Conservation (phyloP, 352 stramenopile genomes). For the Globisporangium splendens region DNA sequence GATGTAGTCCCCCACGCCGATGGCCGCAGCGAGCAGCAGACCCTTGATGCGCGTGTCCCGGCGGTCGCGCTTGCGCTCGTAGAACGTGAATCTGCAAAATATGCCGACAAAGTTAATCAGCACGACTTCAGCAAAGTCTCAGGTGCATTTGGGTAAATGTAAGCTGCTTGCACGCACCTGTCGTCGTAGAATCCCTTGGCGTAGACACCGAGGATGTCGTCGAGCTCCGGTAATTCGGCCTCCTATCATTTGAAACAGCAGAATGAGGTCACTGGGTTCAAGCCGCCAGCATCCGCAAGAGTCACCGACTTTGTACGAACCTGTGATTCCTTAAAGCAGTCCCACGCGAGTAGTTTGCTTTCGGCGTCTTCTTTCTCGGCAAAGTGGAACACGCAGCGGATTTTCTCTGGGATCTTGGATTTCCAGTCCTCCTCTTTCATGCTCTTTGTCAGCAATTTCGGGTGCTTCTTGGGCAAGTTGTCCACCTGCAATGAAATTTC, state of each 20-base stretch:
- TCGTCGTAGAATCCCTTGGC: conserved; percentile 71
- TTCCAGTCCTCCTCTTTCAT: conserved; percentile 63
- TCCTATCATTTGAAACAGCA: conserved; percentile 21
- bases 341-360: conserved; percentile 50
- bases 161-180: conserved; percentile 21
- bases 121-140: too few species aligned
- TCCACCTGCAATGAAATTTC: too few species aligned
- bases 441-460: conserved; percentile 46
- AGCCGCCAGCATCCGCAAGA: neutral
- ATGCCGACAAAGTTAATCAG: neutral
- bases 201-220: conserved; percentile 59
- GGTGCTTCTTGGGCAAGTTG: conserved; percentile 60
- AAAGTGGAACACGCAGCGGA: conserved; percentile 73
- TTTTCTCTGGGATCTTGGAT: conserved; percentile 70
- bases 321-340: conserved; percentile 61
- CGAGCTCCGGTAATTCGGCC: conserved; percentile 54
- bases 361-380: conserved; percentile 56
- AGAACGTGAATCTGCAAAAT: conserved; percentile 39
- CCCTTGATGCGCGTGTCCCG: conserved; percentile 53
- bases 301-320: conserved; percentile 13
- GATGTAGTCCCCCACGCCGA: conserved; percentile 59
- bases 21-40: conserved; percentile 35
- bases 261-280: neutral
- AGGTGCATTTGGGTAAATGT: too few species aligned
- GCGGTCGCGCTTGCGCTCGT: conserved; percentile 57